These are phyloP conservation scores for Heliocybe sulcata DNA, from an alignment of 1,284 basidiomycete genomes.

Conservation along the genomic window DNA sequence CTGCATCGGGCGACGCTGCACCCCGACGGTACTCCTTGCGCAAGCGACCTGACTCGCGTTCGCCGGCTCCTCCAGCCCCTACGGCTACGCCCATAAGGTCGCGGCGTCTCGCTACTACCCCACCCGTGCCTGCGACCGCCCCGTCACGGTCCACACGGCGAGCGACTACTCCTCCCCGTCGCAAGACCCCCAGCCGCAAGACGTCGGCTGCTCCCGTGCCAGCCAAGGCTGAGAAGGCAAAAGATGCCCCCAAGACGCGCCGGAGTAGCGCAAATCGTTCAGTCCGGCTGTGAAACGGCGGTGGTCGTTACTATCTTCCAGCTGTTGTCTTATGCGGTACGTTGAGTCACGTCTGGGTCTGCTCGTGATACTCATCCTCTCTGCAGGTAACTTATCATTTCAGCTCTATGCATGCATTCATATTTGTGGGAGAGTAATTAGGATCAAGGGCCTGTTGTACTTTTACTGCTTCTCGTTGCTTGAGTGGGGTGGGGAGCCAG, in stretches of 20 bases:
- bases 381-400: background rate
- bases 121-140: constrained; percentile 4
- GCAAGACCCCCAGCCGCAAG: background rate
- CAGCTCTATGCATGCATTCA: background rate
- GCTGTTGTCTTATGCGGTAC: background rate
- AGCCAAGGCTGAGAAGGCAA: background rate
- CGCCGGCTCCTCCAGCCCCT: background rate
- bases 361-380: background rate
- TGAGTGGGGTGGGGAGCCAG: no score
- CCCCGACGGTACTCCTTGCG: background rate
- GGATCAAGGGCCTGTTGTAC: background rate
- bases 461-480: background rate
- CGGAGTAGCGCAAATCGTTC: no score
- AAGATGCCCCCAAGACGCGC: no score
- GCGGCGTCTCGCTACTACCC: background rate
- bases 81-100: background rate
- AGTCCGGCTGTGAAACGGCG: background rate
- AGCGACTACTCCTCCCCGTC: background rate
- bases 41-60: constrained; percentile 10
- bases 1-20: constrained; percentile 10
- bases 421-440: no score
- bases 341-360: background rate
- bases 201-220: background rate
- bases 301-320: background rate
- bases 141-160: background rate